A percentile compares a stretch with the other conserved stretches of the same genome.
Conservation (phyloP, 2,329 filamentous ascomycete genomes). For the Teratosphaeria pseudoeucalypti region DNA sequence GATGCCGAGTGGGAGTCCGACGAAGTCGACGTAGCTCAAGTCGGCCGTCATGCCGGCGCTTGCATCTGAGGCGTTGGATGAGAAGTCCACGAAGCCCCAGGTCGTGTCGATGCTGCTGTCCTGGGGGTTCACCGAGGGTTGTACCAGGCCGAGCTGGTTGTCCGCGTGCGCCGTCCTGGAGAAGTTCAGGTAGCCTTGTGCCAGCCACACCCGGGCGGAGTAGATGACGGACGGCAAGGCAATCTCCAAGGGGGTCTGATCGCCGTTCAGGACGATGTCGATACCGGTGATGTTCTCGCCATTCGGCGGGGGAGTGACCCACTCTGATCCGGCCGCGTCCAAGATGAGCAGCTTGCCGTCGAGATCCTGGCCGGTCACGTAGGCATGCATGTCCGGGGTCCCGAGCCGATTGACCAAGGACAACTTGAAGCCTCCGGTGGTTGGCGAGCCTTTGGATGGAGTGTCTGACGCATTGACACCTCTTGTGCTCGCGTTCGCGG, state of each 20-base stretch:
- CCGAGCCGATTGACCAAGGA: slow-evolving; percentile 36
- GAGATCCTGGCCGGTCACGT: slow-evolving; percentile 37
- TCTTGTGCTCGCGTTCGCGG: background rate
- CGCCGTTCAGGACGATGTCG: slow-evolving; percentile 32
- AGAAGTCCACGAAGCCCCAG: slow-evolving; percentile 38
- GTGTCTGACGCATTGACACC: background rate
- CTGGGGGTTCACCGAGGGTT: slow-evolving; percentile 33
- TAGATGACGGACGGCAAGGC: slow-evolving; percentile 33
- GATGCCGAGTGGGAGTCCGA: slow-evolving; percentile 36
- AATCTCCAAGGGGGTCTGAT: slow-evolving; percentile 28
- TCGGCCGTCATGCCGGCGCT: slow-evolving; percentile 33
- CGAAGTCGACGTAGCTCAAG: slow-evolving; percentile 22
- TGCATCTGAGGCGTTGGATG: slow-evolving; percentile 29
- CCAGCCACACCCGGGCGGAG: slow-evolving; percentile 38
- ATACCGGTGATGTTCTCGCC: slow-evolving; percentile 29
- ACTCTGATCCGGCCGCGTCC: slow-evolving; percentile 29
- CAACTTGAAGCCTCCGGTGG: background rate
- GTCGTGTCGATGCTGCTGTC: slow-evolving; percentile 33
- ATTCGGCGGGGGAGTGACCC: slow-evolving; percentile 20
- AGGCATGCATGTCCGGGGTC: slow-evolving; percentile 31
- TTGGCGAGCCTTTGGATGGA: background rate
- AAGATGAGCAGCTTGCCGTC: slow-evolving; percentile 36
- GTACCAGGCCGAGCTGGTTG: slow-evolving; percentile 32
- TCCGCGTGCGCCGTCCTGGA: slow-evolving; percentile 25
- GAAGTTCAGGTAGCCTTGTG: slow-evolving; percentile 34